Conservation (phyloP, 352 stramenopile genomes). For the Globisporangium middletonii region DNA sequence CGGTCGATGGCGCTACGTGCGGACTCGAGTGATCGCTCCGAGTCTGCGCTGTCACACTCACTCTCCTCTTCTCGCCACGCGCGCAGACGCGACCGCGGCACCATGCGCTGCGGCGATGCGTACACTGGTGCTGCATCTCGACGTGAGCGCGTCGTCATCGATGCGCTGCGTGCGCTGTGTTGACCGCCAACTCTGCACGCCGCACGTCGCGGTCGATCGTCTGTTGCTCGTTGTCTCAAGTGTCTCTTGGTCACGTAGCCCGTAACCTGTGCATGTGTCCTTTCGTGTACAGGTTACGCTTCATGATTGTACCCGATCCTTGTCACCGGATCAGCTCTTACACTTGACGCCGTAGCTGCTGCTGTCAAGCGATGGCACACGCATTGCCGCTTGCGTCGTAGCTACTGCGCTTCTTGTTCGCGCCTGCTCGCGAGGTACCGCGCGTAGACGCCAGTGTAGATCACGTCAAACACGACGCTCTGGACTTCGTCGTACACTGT, state of each 20-base stretch:
- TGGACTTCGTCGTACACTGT: conserved; percentile 54
- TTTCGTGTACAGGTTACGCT: too few relatives aligned
- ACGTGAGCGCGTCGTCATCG: too few relatives aligned
- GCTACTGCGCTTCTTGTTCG: too few relatives aligned
- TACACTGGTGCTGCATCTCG: background rate
- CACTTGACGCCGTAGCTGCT: too few relatives aligned
- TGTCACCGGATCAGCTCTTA: too few relatives aligned
- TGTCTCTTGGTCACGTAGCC: too few relatives aligned
- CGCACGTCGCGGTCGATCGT: too few relatives aligned
- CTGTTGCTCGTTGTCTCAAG: too few relatives aligned
- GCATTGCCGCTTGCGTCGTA: background rate
- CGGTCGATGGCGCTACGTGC: background rate
- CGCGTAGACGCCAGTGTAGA: conserved; percentile 48
- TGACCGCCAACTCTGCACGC: too few relatives aligned
- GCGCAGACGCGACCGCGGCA: background rate
- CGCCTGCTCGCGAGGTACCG: conserved; percentile 22
- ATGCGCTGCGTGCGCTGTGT: too few relatives aligned
- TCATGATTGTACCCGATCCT: too few relatives aligned
- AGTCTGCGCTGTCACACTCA: background rate
- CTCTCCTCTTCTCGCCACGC: conserved; percentile 4
- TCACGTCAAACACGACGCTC: conserved; percentile 45
- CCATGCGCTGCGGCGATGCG: background rate
- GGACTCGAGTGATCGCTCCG: background rate
- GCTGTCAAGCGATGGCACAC: background rate
- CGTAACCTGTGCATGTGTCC: too few relatives aligned